Conservation (phyloP, 1,139 yeast species). For the Saccharomyces hybrid region DNA sequence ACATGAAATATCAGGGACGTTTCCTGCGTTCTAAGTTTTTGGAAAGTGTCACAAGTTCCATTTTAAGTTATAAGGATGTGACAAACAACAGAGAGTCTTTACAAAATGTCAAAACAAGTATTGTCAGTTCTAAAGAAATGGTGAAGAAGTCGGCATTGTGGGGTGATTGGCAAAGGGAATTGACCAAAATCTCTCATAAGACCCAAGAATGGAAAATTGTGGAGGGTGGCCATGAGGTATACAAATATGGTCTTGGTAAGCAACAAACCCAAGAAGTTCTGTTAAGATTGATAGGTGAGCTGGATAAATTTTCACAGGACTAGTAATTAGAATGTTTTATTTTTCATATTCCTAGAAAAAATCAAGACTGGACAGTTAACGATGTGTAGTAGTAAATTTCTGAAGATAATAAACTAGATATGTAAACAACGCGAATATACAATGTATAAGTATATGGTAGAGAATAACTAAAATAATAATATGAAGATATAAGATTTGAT, state of each 20-base stretch:
- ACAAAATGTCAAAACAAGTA: constrained; percentile 53
- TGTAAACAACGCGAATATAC: background rate
- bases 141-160: constrained; percentile 59
- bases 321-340: background rate
- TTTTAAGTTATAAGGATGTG: constrained; percentile 61
- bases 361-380: background rate
- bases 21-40: constrained; percentile 64
- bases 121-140: constrained; percentile 62
- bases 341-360: background rate
- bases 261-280: constrained; percentile 47
- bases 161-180: constrained; percentile 77
- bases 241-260: constrained; percentile 51
- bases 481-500: background rate
- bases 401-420: background rate
- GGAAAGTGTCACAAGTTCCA: constrained; percentile 63
- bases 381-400: background rate
- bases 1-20: constrained; percentile 53
- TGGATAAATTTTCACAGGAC: background rate
- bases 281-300: constrained; percentile 37
- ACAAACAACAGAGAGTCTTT: constrained; percentile 44
- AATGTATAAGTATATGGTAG: background rate
- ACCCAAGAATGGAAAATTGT: constrained; percentile 67
- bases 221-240: constrained; percentile 62
- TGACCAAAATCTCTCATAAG: constrained; percentile 50
- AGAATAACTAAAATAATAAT: constrained; percentile 3